These are phyloP conservation scores for Dryas alaskensis DNA, from an alignment of 306 rosid species.

Conservation along the genomic window DNA sequence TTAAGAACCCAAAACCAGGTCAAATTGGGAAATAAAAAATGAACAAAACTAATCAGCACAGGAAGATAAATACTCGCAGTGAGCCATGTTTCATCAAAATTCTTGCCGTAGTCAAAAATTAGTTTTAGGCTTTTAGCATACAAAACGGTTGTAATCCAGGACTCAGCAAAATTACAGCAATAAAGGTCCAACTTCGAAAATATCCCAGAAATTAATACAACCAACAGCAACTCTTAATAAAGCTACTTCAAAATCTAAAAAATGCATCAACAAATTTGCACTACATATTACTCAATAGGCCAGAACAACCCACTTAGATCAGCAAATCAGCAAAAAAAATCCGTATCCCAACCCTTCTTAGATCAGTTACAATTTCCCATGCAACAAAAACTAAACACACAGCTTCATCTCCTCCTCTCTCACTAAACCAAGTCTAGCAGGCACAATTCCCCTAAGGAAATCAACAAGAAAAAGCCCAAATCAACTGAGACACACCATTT, in stretches of 20 bases:
- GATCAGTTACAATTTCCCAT: neutral
- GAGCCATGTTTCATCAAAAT: neutral
- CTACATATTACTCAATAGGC: neutral
- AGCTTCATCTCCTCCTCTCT: neutral
- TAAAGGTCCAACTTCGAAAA: neutral
- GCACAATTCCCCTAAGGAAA: neutral
- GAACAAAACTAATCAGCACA: neutral
- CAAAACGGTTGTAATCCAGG: too few relatives aligned
- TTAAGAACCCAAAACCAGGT: neutral
- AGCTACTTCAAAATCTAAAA: neutral
- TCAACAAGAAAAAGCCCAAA: too few relatives aligned
- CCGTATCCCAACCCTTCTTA: neutral
- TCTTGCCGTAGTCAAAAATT: neutral
- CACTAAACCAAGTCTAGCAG: neutral
- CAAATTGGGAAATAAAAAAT: neutral
- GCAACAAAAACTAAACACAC: neutral
- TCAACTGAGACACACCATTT: too few relatives aligned
- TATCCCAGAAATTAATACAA: neutral
- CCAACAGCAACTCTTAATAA: too few relatives aligned
- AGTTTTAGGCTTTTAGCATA: too few relatives aligned
- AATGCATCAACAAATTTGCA: neutral
- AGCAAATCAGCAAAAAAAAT: neutral
- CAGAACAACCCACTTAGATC: too few relatives aligned
- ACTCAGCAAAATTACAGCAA: neutral
- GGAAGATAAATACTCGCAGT: neutral